Base-by-base conservation (phyloP, 2,329 filamentous ascomycete genomes). In the Metarhizium humberi region DNA sequence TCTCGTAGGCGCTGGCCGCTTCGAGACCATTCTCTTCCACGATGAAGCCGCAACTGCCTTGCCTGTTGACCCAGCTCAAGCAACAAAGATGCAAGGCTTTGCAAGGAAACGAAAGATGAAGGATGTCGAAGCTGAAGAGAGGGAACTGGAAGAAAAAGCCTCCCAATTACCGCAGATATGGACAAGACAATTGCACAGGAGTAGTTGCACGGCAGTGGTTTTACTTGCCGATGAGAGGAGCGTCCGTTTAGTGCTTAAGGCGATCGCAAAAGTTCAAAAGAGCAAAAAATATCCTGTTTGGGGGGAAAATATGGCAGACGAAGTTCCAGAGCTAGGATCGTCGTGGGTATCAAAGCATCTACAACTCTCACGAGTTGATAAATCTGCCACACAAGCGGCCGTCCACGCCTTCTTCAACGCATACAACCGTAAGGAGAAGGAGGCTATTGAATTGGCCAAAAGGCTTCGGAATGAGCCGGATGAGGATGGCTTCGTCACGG, bases 401-500 rank as follows among this genome's bases (percentile, higher is more conserved):
- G 86, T 96, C 29, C 91, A 96, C 66, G 83, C 85, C 40, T 97
- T 91, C 75, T 95, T 97, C 79, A 80, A 81, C 25, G 77, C 84
- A n/a, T 97, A 91, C 74, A 87, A 78, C 73, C 81, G 66, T 73
- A 89, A 77, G 73, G 88, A 80, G 77, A 83, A 70, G 72, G 86
- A 77, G 71, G 85, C 76, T 62, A 79, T 66, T 60, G 85, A 75
- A 73, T 78, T 76, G 66, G 87, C 73, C 67, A 84, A 82, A 72
- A 75, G 80, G 55, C 75, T 86, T 58, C 84, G 89, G 58, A 86
- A 87, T 62, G 85, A 90, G 64, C 90, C 92, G 0, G 94, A 99
- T 69, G 92, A 90, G 66, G 94, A 99, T 69, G 94, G 94, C 2
- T 99, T 99, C 68, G 81, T 97, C 51, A 97, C 92, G 3, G 94